Base-by-base conservation (phyloP, 176 grass and related monocot genomes). In the Coix lacrymajobi region DNA sequence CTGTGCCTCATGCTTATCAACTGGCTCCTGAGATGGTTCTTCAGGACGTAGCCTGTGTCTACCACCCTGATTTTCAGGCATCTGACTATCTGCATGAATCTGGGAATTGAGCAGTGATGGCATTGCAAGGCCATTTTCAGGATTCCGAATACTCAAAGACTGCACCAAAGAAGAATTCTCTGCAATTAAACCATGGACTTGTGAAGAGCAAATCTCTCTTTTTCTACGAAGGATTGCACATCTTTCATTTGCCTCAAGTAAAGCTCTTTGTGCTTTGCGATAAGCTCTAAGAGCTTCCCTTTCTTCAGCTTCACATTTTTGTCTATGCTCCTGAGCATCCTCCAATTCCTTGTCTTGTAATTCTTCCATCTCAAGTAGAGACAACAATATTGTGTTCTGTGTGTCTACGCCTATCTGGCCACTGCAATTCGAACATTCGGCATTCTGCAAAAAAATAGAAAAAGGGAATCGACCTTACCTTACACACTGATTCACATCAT, bases 211-310 rank as follows among this genome's bases (percentile, higher is more conserved):
- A 33, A 85, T 57, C 75, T 99, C 96, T 85, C 96, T 88, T 86
- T 81, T 99, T 81, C 82, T 87, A 84, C 83, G 82, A 72, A 99
- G 89, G 77, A 91, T 71, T 69, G 79, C 64, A 6, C 96, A 99
- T 87, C 90, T 96, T 85, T 99, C 91, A 70, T 93, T 99, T 81
- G 92, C 91, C 80, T 96, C 83, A 22, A 96, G 65, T 89, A 99
- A 90, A 89, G 89, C 87, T 88, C 71, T 81, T 89, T 99, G 93
- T 72, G 89, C 87, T 78, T 88, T 96, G 62, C 96, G 87, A 70
- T 94, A 96, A 37, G 91, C 93, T 92, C 89, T 92, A 22, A 99
- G 84, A 31, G 96, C 96, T 85, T 87, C 86, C 83, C 89, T 99
- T 88, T 99, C 96, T 79, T 93, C 83, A 83, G 89, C 79, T 84